phyloP scores from a whole-genome alignment of 768 basidiomycete species.

The Leucocoprinus leucothites region DNA sequence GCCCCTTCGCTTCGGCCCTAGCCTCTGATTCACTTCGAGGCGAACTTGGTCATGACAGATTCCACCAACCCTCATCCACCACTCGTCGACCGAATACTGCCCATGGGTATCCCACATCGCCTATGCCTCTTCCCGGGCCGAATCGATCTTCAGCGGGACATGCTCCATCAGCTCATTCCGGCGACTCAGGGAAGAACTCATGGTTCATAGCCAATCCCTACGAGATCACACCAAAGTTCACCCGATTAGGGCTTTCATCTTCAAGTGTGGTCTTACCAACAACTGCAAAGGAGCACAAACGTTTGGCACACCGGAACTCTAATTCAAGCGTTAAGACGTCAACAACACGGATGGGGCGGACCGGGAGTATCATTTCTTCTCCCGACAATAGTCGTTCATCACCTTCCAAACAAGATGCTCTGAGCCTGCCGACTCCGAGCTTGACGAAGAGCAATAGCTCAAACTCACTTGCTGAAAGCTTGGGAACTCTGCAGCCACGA shows the following conservation, averaged over 20 bases:
- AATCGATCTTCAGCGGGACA: conserved; percentile 12
- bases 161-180: conserved; percentile 6
- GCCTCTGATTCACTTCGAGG: too few relatives aligned
- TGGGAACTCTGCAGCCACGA: not conserved
- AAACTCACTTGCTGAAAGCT: not conserved
- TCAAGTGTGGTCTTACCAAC: conserved; percentile 39
- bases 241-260: conserved; percentile 31
- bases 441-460: not conserved
- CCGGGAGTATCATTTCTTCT: not conserved
- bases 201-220: conserved; percentile 37
- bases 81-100: conserved; percentile 7
- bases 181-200: conserved; percentile 21
- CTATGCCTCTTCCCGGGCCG: conserved; percentile 2
- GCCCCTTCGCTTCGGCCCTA: too few relatives aligned
- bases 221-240: conserved; percentile 36
- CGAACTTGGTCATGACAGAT: too few relatives aligned
- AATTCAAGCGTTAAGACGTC: not conserved
- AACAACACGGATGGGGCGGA: not conserved
- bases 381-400: not conserved
- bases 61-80: not conserved
- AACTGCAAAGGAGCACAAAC: conserved; percentile 28
- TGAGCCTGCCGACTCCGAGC: not conserved
- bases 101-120: conserved; percentile 8
- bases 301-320: not conserved
- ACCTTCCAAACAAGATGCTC: not conserved